Evolutionary conservation across 208 protist species (phyloP).

Genomic region (Blechomonas ayalai): DNA sequence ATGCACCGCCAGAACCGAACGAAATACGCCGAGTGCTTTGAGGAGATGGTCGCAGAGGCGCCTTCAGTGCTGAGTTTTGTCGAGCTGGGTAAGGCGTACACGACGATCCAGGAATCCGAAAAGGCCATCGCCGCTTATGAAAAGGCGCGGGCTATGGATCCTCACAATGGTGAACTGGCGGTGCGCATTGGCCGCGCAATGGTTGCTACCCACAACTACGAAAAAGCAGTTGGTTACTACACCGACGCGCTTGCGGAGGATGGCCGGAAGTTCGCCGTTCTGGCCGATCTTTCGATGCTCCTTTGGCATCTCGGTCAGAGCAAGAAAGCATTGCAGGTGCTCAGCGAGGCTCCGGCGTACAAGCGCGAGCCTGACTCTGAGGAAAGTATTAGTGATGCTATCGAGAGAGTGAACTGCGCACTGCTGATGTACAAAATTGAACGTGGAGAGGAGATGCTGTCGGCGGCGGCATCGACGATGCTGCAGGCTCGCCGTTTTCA

Average conservation of each 20-base stretch:
- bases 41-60: constrained; percentile 81
- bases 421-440: constrained; percentile 88
- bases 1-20: constrained; percentile 64
- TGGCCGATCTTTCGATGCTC: constrained; percentile 89
- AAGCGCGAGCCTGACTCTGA: constrained; percentile 15
- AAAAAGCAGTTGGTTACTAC: constrained; percentile 90
- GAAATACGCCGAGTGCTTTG: constrained; percentile 83
- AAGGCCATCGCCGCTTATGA: constrained; percentile 88
- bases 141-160: constrained; percentile 75
- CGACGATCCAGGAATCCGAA: constrained; percentile 83
- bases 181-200: constrained; percentile 90
- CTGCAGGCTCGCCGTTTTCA: constrained; percentile 61
- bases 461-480: constrained; percentile 48
- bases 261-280: constrained; percentile 52
- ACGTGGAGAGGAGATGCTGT: constrained; percentile 8
- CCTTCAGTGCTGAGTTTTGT: constrained; percentile 72
- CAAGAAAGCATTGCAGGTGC: constrained; percentile 41
- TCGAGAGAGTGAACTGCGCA: constrained; percentile 78
- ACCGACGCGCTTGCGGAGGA: constrained; percentile 66
- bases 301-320: constrained; percentile 79
- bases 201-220: constrained; percentile 92
- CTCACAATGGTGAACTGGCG: constrained; percentile 73
- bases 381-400: constrained; percentile 29
- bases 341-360: constrained; percentile 49
- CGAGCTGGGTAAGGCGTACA: constrained; percentile 85